phyloP scores from a whole-genome alignment of 371 early-diverging fungal species.

The Mucor racemosus region DNA sequence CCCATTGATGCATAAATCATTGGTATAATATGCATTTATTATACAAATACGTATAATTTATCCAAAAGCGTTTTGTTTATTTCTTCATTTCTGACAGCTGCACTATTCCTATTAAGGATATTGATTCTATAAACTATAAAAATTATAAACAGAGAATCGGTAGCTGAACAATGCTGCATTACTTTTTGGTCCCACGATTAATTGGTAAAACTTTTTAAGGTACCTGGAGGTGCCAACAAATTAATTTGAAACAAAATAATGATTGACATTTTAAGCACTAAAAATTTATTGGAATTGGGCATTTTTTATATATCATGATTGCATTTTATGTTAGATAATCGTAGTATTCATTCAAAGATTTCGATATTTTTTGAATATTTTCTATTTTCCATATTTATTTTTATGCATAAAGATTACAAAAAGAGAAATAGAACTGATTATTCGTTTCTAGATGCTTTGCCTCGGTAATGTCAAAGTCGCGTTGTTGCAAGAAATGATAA shows the following conservation, averaged over 20 bases:
- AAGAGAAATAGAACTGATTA: too few species aligned
- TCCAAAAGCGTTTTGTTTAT: neutral
- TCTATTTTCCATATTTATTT: too few species aligned
- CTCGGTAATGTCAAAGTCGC: too few species aligned
- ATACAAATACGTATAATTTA: neutral
- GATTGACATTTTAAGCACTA: too few species aligned
- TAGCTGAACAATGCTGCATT: neutral
- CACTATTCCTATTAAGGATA: neutral
- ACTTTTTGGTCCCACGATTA: neutral
- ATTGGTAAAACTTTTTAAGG: neutral
- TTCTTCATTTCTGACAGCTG: neutral
- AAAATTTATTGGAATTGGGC: neutral
- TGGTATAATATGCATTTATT: neutral
- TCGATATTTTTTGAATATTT: neutral
- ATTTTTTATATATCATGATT: too few species aligned
- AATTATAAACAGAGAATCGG: neutral
- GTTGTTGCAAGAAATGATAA: too few species aligned
- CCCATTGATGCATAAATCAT: too few species aligned
- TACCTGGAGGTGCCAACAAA: neutral
- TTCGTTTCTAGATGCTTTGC: neutral
- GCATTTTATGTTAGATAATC: too few species aligned
- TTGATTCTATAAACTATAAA: neutral
- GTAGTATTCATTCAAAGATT: neutral
- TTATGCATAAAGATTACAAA: too few species aligned
- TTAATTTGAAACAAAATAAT: neutral